Evolutionary conservation across 805 yeast genomes (phyloP).

Genomic region (Tetrapisispora nanseiensis): DNA sequence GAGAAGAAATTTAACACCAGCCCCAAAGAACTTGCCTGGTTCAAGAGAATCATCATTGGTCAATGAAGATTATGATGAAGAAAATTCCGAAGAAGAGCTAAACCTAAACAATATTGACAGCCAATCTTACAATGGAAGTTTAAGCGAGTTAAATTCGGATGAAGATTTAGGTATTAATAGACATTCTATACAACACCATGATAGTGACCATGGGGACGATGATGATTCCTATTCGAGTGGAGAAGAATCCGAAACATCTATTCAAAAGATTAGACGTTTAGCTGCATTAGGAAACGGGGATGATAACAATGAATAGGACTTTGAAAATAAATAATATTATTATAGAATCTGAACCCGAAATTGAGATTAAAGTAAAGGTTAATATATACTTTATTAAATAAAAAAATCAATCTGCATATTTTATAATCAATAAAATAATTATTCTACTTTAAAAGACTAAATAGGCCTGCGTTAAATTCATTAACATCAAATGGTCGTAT

Average conservation of each 20-base stretch:
- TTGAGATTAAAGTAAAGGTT: too few species aligned
- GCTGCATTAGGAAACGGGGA: constrained; percentile 41
- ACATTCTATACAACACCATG: constrained; percentile 15
- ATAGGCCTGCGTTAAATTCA: too few species aligned
- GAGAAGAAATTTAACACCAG: constrained; percentile 6
- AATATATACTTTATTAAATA: too few species aligned
- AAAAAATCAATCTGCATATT: too few species aligned
- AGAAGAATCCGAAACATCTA: constrained; percentile 43
- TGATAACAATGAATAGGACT: constrained; percentile 5
- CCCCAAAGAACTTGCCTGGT: constrained; percentile 4
- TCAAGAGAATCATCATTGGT: not conserved
- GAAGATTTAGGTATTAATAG: constrained; percentile 1
- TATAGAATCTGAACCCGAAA: not conserved
- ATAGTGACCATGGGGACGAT: constrained; percentile 17
- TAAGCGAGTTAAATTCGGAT: not conserved
- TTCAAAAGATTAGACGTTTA: constrained; percentile 54
- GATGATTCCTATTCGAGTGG: not conserved
- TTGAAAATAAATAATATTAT: too few species aligned
- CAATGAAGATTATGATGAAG: constrained; percentile 7
- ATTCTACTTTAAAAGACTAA: too few species aligned
- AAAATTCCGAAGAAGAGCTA: constrained; percentile 11
- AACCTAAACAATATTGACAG: not conserved
- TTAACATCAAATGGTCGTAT: too few species aligned
- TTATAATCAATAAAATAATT: too few species aligned
- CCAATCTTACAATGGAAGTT: not conserved